These are phyloP conservation scores for Ilyonectria destructans DNA, from an alignment of 2,329 filamentous ascomycete species.

Conservation along the genomic window DNA sequence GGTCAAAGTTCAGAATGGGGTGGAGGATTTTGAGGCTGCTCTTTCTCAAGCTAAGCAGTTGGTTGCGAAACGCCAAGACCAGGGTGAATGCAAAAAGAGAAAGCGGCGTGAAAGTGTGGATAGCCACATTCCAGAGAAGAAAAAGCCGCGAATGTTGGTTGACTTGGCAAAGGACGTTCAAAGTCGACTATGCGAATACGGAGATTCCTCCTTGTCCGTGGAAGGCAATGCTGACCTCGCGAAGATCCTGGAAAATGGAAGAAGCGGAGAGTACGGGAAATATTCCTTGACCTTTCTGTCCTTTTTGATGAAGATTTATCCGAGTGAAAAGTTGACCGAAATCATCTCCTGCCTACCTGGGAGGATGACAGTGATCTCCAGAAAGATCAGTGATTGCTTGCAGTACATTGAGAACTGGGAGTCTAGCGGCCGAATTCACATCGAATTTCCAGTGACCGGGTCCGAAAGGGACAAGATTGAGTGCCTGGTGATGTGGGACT, in stretches of 20 bases:
- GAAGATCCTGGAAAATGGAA: neutral
- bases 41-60: neutral
- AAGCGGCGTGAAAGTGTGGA: neutral
- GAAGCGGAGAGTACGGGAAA: neutral
- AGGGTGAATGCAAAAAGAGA: conserved; percentile 2
- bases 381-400: neutral
- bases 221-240: neutral
- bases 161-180: neutral
- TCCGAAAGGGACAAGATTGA: conserved; percentile 1
- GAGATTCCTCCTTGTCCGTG: neutral
- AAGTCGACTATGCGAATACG: neutral
- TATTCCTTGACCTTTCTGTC: conserved; percentile 3
- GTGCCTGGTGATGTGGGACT: conserved; percentile 2
- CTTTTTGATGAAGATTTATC: conserved; percentile 4
- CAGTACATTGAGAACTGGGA: conserved; percentile 1
- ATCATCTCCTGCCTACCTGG: neutral
- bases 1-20: neutral
- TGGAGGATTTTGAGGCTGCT: neutral
- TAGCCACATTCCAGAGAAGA: neutral
- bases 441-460: conserved; percentile 1
- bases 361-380: neutral
- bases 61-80: too few relatives aligned
- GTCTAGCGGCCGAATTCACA: neutral
- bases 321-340: conserved; percentile 1
- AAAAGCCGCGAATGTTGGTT: neutral